Conservation (phyloP, 768 basidiomycete genomes). For the Lentinus tigrinus region DNA sequence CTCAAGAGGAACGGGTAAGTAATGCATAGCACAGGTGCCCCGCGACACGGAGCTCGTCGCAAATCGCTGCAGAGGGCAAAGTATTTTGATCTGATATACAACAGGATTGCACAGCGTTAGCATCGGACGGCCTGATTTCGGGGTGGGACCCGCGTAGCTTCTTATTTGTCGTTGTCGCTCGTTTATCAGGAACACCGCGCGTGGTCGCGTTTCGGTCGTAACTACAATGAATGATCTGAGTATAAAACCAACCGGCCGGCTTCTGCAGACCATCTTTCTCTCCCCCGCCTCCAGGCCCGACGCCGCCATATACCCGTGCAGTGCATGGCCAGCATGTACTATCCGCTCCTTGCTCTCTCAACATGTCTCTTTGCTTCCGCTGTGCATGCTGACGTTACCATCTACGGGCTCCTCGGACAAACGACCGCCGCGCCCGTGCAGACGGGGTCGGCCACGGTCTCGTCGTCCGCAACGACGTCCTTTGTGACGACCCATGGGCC, state of each 20-base stretch:
- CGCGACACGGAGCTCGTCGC: no score
- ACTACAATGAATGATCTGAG: no score
- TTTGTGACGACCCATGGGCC: conserved; percentile 30
- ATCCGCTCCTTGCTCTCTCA: conserved; percentile 9
- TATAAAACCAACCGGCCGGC: not conserved
- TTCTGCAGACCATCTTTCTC: not conserved
- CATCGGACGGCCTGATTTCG: no score
- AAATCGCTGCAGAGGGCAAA: no score
- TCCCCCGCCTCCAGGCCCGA: not conserved
- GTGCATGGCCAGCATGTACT: conserved; percentile 14
- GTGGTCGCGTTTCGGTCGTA: no score
- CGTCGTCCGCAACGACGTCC: conserved; percentile 5
- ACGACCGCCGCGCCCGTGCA: conserved; percentile 6
- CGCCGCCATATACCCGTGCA: conserved; percentile 4
- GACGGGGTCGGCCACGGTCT: not conserved
- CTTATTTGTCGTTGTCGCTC: no score
- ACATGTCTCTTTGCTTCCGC: not conserved
- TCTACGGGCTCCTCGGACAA: conserved; percentile 13
- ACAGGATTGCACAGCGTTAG: no score
- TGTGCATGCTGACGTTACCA: conserved; percentile 8
- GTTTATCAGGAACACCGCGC: no score
- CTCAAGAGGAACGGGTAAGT: no score
- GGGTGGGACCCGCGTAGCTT: no score
- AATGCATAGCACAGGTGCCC: no score
- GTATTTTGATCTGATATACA: no score